phyloP scores from a whole-genome alignment of 768 basidiomycete species.

The Agrocybe praecox region DNA sequence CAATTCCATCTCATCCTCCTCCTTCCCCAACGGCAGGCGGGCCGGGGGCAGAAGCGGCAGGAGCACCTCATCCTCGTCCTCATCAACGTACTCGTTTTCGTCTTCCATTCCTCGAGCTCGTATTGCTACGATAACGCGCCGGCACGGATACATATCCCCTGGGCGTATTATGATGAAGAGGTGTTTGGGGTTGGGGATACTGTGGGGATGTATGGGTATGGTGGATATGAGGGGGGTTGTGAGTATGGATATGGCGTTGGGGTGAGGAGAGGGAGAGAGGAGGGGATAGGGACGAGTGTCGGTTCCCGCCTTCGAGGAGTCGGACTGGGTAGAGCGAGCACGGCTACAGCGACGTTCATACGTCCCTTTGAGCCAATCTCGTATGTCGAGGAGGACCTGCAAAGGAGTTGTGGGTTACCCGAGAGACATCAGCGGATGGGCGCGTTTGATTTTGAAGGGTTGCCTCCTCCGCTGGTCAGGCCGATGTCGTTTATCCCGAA shows the following conservation, averaged over 20 bases:
- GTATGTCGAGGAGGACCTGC: slow-evolving; percentile 29
- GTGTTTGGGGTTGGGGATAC: neutral
- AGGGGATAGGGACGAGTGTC: neutral
- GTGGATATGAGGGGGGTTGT: too few species aligned
- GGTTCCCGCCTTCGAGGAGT: slow-evolving; percentile 2
- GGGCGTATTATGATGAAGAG: slow-evolving; percentile 41
- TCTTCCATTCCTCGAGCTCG: too few species aligned
- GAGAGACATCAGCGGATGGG: slow-evolving; percentile 41
- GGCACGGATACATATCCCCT: slow-evolving; percentile 40
- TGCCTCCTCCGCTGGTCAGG: slow-evolving; percentile 29
- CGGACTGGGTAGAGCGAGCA: slow-evolving; percentile 20
- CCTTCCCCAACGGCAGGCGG: too few species aligned
- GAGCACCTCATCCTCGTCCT: too few species aligned
- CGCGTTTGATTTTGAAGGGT: slow-evolving; percentile 53
- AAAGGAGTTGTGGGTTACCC: slow-evolving; percentile 23
- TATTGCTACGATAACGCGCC: slow-evolving; percentile 6
- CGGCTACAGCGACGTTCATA: slow-evolving; percentile 51
- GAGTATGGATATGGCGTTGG: too few species aligned
- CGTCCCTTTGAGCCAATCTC: slow-evolving; percentile 41
- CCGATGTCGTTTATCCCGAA: neutral
- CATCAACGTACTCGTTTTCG: slow-evolving; percentile 4
- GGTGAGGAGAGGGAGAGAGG: slow-evolving; percentile 3
- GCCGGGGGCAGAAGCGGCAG: too few species aligned
- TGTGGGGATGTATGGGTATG: too few species aligned
- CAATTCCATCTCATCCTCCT: too few species aligned